Evolutionary conservation across 140 eudicot species (phyloP).

Genomic region (Cichorium intybus): DNA sequence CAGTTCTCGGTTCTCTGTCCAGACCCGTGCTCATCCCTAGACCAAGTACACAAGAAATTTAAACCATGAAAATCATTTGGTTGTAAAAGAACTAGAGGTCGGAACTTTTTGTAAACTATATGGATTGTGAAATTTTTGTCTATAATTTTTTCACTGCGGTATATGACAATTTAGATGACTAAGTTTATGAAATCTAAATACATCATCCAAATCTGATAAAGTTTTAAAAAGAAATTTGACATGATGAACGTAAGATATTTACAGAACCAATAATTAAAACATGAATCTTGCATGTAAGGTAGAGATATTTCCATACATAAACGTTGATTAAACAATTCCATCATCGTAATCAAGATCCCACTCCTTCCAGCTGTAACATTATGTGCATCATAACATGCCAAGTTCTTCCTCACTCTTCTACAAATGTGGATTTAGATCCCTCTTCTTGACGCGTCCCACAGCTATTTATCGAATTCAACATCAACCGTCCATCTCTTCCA

Average conservation of each 20-base stretch:
- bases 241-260: neutral
- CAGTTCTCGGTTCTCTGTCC: too few relatives aligned
- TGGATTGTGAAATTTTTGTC: too few relatives aligned
- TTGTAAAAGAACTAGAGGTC: too few relatives aligned
- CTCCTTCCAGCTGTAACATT: constrained; percentile 27
- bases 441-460: constrained; percentile 11
- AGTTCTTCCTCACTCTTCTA: neutral
- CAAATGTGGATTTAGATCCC: constrained; percentile 14
- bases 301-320: constrained; percentile 16
- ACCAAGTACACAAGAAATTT: too few relatives aligned
- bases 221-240: neutral
- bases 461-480: neutral
- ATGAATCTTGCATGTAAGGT: constrained; percentile 5
- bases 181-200: too few relatives aligned
- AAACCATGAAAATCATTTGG: too few relatives aligned
- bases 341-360: constrained; percentile 5
- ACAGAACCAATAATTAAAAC: neutral
- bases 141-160: neutral
- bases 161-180: neutral
- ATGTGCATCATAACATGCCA: constrained; percentile 7
- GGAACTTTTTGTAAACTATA: too few relatives aligned
- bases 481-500: constrained; percentile 27
- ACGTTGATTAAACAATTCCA: constrained; percentile 9
- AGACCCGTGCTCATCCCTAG: too few relatives aligned
- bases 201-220: neutral